Evolutionary conservation across 192 early-diverging fungal species (phyloP).

Genomic region (Rhizoclosmatium sp.): DNA sequence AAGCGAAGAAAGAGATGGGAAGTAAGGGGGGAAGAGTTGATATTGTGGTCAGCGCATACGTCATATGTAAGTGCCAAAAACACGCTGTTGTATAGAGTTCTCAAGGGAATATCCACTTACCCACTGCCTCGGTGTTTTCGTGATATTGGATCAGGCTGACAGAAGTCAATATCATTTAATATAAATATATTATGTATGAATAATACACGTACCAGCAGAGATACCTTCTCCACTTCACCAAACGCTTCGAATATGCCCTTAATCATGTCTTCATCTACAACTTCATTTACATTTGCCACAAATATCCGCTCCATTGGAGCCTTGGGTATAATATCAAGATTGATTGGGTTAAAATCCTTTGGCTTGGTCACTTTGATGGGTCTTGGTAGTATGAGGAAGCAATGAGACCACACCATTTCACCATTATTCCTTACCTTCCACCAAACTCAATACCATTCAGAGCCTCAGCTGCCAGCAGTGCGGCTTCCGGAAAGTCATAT

Average conservation of each 20-base stretch:
- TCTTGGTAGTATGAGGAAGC: slow-evolving; percentile 27
- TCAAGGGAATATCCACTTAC: slow-evolving; percentile 53
- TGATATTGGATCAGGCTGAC: slow-evolving; percentile 69
- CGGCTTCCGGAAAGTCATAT: slow-evolving; percentile 87
- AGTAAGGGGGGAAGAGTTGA: slow-evolving; percentile 3
- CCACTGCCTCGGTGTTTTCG: slow-evolving; percentile 85
- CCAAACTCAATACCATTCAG: slow-evolving; percentile 87
- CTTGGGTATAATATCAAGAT: slow-evolving; percentile 66
- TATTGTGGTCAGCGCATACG: neutral
- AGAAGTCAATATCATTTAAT: neutral
- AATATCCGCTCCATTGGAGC: slow-evolving; percentile 77
- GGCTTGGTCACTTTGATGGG: slow-evolving; percentile 84
- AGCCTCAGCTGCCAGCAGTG: slow-evolving; percentile 76
- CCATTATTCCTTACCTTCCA: slow-evolving; percentile 61
- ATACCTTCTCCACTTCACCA: slow-evolving; percentile 75
- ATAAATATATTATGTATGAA: slow-evolving; percentile 8
- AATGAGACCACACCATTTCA: neutral
- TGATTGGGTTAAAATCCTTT: slow-evolving; percentile 77
- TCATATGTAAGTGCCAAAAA: slow-evolving; percentile 16
- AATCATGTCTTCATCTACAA: slow-evolving; percentile 76
- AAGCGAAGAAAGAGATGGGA: slow-evolving; percentile 20
- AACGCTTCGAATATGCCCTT: slow-evolving; percentile 84
- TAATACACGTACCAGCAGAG: slow-evolving; percentile 65
- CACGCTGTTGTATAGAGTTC: neutral
- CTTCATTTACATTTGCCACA: slow-evolving; percentile 83